A percentile compares a stretch with the other conserved stretches of the same genome.
Evolutionary conservation across 306 rosid genomes (phyloP).

Genomic region (Lotus japonicus): DNA sequence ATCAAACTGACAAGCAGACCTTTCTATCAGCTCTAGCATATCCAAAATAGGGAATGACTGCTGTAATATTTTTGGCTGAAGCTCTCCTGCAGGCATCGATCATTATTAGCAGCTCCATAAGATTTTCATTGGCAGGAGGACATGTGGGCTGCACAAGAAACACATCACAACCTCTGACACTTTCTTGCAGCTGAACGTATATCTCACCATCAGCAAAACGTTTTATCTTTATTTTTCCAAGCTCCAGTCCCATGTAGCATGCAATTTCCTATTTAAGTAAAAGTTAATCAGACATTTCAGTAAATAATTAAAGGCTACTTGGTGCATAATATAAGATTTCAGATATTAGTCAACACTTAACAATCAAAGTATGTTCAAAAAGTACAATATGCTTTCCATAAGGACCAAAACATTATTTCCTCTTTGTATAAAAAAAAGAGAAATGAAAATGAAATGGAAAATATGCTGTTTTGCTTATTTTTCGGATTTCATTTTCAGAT

Average conservation of each 20-base stretch:
- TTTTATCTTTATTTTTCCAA: slow-evolving; percentile 81
- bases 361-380: background rate
- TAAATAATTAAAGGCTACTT: background rate
- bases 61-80: slow-evolving; percentile 88
- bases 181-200: slow-evolving; percentile 95
- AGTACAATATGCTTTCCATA: background rate
- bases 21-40: slow-evolving; percentile 98
- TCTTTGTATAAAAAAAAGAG: background rate
- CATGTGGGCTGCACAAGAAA: slow-evolving; percentile 96
- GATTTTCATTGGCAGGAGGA: slow-evolving; percentile 95
- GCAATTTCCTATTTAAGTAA: slow-evolving; percentile 64
- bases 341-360: slow-evolving; percentile 1
- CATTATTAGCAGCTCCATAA: slow-evolving; percentile 94
- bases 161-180: slow-evolving; percentile 94
- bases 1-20: slow-evolving; percentile 35
- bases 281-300: slow-evolving; percentile 5
- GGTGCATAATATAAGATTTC: background rate
- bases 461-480: background rate
- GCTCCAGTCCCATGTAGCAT: slow-evolving; percentile 88
- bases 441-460: background rate
- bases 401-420: background rate
- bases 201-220: slow-evolving; percentile 98
- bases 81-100: slow-evolving; percentile 96
- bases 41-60: slow-evolving; percentile 93
- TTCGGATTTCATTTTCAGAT: background rate